Conservation (phyloP, 176 grass and related monocot species). For the Calamus simplicifolius region DNA sequence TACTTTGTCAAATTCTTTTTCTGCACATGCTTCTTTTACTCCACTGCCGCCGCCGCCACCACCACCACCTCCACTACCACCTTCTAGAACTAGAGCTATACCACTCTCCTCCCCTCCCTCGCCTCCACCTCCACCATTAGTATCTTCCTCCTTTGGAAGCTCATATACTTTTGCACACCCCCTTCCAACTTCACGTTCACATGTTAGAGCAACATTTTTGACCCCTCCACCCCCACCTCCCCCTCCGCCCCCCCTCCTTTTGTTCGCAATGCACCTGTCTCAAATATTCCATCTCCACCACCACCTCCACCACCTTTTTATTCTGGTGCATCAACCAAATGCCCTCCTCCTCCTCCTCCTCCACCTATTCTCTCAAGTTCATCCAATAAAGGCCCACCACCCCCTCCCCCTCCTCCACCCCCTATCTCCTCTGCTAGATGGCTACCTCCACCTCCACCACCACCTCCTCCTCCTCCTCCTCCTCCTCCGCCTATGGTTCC, state of each 20-base stretch:
- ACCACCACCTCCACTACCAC: not conserved
- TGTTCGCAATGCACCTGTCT: not conserved
- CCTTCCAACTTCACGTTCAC: conserved; percentile 19
- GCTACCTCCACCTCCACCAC: not conserved
- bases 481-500: too few relatives aligned
- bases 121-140: conserved; percentile 19
- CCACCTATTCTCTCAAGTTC: not conserved
- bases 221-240: conserved; percentile 34
- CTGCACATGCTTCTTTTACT: too few relatives aligned
- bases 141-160: conserved; percentile 12
- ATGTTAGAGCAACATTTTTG: conserved; percentile 15
- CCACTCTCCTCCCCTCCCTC: conserved; percentile 2
- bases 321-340: not conserved
- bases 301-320: conserved; percentile 7
- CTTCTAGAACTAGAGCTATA: not conserved
- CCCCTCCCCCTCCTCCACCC: too few relatives aligned
- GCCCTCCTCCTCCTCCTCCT: not conserved
- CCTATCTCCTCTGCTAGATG: too few relatives aligned
- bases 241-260: conserved; percentile 22
- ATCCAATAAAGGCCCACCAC: too few relatives aligned
- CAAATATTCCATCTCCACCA: not conserved
- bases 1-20: too few relatives aligned
- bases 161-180: not conserved
- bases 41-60: too few relatives aligned
- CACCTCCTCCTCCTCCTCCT: conserved; percentile 4